These are phyloP conservation scores for Leucosporidium scottii DNA, from an alignment of 768 basidiomycete species.

Conservation along the genomic window DNA sequence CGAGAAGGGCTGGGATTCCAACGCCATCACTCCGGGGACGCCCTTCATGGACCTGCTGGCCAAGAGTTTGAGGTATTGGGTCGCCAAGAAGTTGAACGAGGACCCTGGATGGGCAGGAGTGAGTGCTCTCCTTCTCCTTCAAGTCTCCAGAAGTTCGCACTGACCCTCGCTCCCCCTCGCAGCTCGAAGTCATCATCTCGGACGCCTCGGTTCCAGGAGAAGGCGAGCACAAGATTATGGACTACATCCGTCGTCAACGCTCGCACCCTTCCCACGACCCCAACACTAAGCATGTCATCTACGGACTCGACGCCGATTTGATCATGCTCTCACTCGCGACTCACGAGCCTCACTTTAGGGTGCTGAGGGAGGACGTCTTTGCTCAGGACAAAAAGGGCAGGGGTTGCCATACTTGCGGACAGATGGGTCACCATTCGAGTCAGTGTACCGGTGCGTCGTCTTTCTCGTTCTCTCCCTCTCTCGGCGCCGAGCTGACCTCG, in stretches of 20 bases:
- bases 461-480: too few species aligned
- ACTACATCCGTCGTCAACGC: slow-evolving; percentile 86
- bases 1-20: slow-evolving; percentile 89
- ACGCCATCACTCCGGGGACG: slow-evolving; percentile 95
- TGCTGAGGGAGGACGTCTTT: slow-evolving; percentile 97
- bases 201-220: slow-evolving; percentile 96
- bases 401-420: slow-evolving; percentile 86
- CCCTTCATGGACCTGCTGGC: slow-evolving; percentile 96
- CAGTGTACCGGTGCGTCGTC: slow-evolving; percentile 65
- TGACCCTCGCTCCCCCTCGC: neutral
- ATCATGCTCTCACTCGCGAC: slow-evolving; percentile 98
- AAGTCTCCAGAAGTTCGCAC: too few species aligned
- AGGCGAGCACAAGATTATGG: slow-evolving; percentile 99
- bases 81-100: slow-evolving; percentile 84
- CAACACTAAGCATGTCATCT: slow-evolving; percentile 93
- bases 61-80: slow-evolving; percentile 85
- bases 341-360: slow-evolving; percentile 96
- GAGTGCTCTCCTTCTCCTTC: slow-evolving; percentile 36
- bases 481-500: neutral
- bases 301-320: slow-evolving; percentile 96
- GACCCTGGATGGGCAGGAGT: slow-evolving; percentile 95
- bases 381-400: slow-evolving; percentile 50
- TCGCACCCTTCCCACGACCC: slow-evolving; percentile 82
- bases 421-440: slow-evolving; percentile 89
- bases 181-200: slow-evolving; percentile 94